Evolutionary conservation across 2,329 filamentous ascomycete species (phyloP).

Genomic region (Saccharata proteae): DNA sequence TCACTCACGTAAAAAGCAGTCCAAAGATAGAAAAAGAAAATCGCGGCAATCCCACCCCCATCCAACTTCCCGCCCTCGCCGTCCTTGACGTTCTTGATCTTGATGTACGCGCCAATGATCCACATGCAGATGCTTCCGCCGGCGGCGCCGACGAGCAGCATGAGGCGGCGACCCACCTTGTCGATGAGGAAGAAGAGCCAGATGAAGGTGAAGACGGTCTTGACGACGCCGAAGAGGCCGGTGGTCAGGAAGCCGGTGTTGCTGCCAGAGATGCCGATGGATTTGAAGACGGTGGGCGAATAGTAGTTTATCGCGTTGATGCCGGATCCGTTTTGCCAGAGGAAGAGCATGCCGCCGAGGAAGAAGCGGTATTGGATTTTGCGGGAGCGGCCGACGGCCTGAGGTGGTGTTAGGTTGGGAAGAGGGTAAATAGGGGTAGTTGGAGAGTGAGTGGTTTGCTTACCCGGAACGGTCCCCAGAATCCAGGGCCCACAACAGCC

Average conservation of each 20-base stretch:
- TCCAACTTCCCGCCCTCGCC: too few species aligned
- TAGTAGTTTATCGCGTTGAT: conserved; percentile 16
- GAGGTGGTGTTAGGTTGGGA: conserved; percentile 44
- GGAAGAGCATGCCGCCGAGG: conserved; percentile 60
- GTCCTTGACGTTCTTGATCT: conserved; percentile 21
- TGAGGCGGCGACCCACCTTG: conserved; percentile 46
- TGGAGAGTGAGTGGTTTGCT: too few species aligned
- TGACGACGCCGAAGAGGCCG: conserved; percentile 66
- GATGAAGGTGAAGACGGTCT: conserved; percentile 54
- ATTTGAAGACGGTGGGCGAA: conserved; percentile 54
- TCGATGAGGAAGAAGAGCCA: conserved; percentile 62
- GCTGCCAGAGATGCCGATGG: conserved; percentile 48
- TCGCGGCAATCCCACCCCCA: conserved; percentile 45
- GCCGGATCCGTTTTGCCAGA: conserved; percentile 66
- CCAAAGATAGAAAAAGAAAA: conserved; percentile 66
- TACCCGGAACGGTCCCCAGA: conserved; percentile 46
- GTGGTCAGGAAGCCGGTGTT: conserved; percentile 54
- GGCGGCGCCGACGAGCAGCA: conserved; percentile 53
- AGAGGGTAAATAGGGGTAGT: conserved; percentile 31
- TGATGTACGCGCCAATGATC: conserved; percentile 52
- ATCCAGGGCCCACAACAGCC: conserved; percentile 52
- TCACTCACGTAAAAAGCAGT: conserved; percentile 64
- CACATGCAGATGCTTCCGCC: conserved; percentile 54
- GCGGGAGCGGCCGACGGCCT: conserved; percentile 14
- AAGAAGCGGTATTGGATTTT: conserved; percentile 60